Base-by-base conservation (phyloP, 2,329 filamentous ascomycete genomes). In the Cladosporium sp. region DNA sequence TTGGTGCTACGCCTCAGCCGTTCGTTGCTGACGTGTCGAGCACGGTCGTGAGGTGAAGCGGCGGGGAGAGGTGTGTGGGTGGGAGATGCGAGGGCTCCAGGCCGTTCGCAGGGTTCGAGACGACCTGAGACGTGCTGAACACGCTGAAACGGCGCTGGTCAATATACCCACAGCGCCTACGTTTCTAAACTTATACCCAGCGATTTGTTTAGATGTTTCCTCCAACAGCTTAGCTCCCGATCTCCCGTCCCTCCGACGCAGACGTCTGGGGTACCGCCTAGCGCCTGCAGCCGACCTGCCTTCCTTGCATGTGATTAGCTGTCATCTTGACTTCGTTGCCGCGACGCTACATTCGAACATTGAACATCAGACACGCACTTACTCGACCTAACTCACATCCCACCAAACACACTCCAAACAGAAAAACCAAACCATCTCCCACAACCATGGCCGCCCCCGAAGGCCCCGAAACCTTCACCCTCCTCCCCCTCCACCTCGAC, bases 401-500 rank as follows among this genome's bases (percentile, higher is more conserved):
- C 34, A 11, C 34, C 34, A 11, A 35, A 35, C 9, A 35, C 34
- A 35, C 34, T 11, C 4, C 10, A 35, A 35, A 35, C 4, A 11
- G n/a, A n/a, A 38, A 38, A n/a, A 8, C n/a, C n/a, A n/a, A n/a
- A 28, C 22, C 22, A 28, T 5, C 22, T 28, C 22, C 22, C 22
- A 43, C 45, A 44, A 46, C 33, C 51, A 43, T 31, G 50, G 43
- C 16, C 57, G 53, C 45, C 49, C 63, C 65, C 58, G 63, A 66
- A 52, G 54, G 54, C 42, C 48, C 56, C 50, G 84, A 87, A 56
- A 84, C 84, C 62, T 97, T 92, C 79, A 87, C 84, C 61, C 82
- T 89, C 63, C 84, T 95, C 66, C 87, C 89, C 35, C 77, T 98
- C 49, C 76, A 82, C 57, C 80, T 97, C 70, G 87, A 96, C 75